Percentiles rank a stretch among this genome's conserved stretches.
These are phyloP conservation scores for Aspergillus felis DNA, from an alignment of 2,329 filamentous ascomycete genomes.

Conservation along the genomic window DNA sequence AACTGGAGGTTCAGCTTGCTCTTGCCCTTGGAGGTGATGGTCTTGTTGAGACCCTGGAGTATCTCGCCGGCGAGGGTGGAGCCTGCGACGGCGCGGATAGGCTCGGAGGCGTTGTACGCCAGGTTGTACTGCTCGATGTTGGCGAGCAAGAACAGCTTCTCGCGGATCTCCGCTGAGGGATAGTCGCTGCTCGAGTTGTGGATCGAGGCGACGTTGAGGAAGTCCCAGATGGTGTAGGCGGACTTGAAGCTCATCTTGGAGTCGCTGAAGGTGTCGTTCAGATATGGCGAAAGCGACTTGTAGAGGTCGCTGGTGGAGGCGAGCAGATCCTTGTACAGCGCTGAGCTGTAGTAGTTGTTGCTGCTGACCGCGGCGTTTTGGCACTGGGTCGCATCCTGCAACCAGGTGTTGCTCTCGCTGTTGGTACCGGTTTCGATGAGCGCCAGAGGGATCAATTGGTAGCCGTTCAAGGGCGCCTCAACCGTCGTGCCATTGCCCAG, in stretches of 20 bases:
- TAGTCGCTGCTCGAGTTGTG: slow-evolving; percentile 59
- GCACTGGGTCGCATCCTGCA: slow-evolving; percentile 56
- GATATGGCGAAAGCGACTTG: slow-evolving; percentile 46
- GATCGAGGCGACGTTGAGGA: slow-evolving; percentile 60
- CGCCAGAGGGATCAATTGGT: slow-evolving; percentile 77
- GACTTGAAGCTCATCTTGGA: slow-evolving; percentile 55
- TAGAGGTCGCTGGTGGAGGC: slow-evolving; percentile 54
- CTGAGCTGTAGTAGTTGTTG: slow-evolving; percentile 54
- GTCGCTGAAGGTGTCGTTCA: slow-evolving; percentile 50
- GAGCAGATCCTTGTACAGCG: slow-evolving; percentile 47
- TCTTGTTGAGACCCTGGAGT: slow-evolving; percentile 43
- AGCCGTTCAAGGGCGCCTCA: slow-evolving; percentile 68
- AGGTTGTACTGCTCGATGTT: slow-evolving; percentile 77
- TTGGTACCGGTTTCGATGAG: slow-evolving; percentile 58
- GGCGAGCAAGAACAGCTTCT: slow-evolving; percentile 68
- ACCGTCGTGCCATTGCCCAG: slow-evolving; percentile 68
- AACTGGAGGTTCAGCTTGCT: slow-evolving; percentile 52
- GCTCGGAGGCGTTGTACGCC: slow-evolving; percentile 64
- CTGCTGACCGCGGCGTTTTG: slow-evolving; percentile 54
- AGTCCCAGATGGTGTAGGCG: slow-evolving; percentile 63
- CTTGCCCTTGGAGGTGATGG: slow-evolving; percentile 34
- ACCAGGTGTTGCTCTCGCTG: slow-evolving; percentile 54
- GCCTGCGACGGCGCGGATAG: slow-evolving; percentile 50
- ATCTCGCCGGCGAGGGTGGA: slow-evolving; percentile 64
- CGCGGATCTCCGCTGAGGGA: slow-evolving; percentile 54